phyloP scores from a whole-genome alignment of 129 eudicot genomes.

The Pittosporum tobira region DNA sequence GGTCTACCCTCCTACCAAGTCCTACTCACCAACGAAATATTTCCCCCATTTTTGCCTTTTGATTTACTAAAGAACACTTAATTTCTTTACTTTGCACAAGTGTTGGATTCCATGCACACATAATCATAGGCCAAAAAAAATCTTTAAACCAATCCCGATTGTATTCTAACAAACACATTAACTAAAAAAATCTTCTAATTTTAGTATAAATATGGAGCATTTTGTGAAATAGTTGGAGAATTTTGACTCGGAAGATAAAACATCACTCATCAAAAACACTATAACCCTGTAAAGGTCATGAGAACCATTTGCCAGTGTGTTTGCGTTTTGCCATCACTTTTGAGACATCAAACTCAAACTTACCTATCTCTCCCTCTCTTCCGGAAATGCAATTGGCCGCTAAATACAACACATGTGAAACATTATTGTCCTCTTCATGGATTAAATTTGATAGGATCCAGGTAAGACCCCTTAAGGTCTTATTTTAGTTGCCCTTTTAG shows the following conservation, averaged over 20 bases:
- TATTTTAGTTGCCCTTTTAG: not conserved
- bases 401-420: constrained; percentile 4
- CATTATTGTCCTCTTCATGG: not conserved
- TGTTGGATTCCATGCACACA: constrained; percentile 4
- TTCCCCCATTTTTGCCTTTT: constrained; percentile 19
- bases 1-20: constrained; percentile 23
- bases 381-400: not conserved
- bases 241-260: too few species aligned
- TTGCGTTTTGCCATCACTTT: not conserved
- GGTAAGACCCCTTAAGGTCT: not conserved
- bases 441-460: not conserved
- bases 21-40: constrained; percentile 22
- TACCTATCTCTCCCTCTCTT: not conserved
- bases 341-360: constrained; percentile 9
- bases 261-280: not conserved
- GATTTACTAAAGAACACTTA: not conserved
- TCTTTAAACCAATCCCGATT: not conserved
- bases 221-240: too few species aligned
- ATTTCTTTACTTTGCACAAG: constrained; percentile 5
- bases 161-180: too few species aligned
- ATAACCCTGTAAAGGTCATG: too few species aligned
- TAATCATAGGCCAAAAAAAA: constrained; percentile 4
- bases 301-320: constrained; percentile 13
- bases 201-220: too few species aligned
- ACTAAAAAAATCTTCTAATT: too few species aligned